These are phyloP conservation scores for Penicillium ochrochloron DNA, from an alignment of 495 filamentous ascomycete species.

Conservation along the genomic window DNA sequence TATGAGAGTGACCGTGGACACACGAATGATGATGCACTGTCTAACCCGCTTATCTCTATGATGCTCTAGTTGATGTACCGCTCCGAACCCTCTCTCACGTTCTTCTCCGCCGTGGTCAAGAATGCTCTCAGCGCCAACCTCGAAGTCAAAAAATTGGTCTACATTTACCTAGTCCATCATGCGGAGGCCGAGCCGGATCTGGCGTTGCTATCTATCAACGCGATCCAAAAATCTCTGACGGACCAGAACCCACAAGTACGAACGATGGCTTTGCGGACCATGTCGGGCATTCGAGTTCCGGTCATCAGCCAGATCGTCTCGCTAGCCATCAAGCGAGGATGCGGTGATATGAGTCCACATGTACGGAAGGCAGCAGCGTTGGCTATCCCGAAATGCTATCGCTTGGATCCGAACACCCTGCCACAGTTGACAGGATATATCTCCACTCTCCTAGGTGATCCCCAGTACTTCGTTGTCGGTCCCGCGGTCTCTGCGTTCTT, in stretches of 20 bases:
- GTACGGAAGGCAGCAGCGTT: slow-evolving; percentile 92
- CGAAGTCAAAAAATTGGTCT: slow-evolving; percentile 96
- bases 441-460: slow-evolving; percentile 76
- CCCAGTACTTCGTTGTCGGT: slow-evolving; percentile 92
- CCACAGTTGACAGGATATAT: slow-evolving; percentile 85
- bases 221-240: slow-evolving; percentile 94
- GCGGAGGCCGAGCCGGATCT: slow-evolving; percentile 95
- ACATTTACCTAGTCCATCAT: slow-evolving; percentile 95
- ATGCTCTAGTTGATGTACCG: slow-evolving; percentile 84
- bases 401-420: slow-evolving; percentile 83
- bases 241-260: slow-evolving; percentile 89
- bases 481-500: slow-evolving; percentile 88
- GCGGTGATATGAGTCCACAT: slow-evolving; percentile 90
- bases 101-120: slow-evolving; percentile 95
- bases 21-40: slow-evolving; percentile 4
- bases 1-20: slow-evolving; percentile 48
- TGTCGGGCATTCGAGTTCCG: slow-evolving; percentile 94
- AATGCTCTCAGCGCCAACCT: slow-evolving; percentile 90
- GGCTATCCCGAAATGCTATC: slow-evolving; percentile 96
- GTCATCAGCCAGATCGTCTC: slow-evolving; percentile 99
- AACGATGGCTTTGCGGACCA: slow-evolving; percentile 87
- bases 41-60: slow-evolving; percentile 26
- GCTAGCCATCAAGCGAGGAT: slow-evolving; percentile 88
- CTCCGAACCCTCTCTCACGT: slow-evolving; percentile 76
- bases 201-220: slow-evolving; percentile 94